phyloP scores from a whole-genome alignment of 805 yeast species.

The Pichia nakasei region DNA sequence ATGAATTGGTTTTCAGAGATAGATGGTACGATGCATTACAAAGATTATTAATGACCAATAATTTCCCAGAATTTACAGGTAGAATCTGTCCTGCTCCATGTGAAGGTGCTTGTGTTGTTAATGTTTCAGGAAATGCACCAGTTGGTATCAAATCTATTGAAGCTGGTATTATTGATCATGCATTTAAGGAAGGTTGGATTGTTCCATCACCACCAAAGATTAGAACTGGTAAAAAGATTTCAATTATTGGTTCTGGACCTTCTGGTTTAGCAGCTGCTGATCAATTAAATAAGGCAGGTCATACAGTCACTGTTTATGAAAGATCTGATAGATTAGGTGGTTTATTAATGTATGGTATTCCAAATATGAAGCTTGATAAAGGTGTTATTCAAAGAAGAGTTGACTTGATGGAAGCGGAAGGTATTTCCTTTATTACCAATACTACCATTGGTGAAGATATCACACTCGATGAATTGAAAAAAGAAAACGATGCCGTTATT shows the following conservation, averaged over 20 bases:
- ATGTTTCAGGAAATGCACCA: conserved; percentile 86
- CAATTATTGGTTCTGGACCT: conserved; percentile 94
- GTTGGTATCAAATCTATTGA: conserved; percentile 96
- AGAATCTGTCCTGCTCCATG: conserved; percentile 99
- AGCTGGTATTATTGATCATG: conserved; percentile 93
- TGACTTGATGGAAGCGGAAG: conserved; percentile 84
- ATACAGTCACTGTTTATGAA: conserved; percentile 83
- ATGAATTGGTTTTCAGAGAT: conserved; percentile 89
- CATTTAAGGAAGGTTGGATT: conserved; percentile 95
- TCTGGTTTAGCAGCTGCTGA: conserved; percentile 96
- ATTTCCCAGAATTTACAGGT: conserved; percentile 98
- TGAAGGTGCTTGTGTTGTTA: conserved; percentile 85
- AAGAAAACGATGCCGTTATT: conserved; percentile 70
- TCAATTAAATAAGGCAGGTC: conserved; percentile 95
- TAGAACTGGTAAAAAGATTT: conserved; percentile 81
- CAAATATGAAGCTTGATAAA: conserved; percentile 97
- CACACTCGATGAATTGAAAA: conserved; percentile 58
- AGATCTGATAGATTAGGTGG: conserved; percentile 96
- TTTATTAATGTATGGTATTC: conserved; percentile 96
- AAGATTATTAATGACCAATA: conserved; percentile 88
- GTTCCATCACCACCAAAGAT: conserved; percentile 66
- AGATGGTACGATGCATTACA: conserved; percentile 93
- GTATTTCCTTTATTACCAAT: conserved; percentile 67
- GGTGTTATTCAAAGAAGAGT: conserved; percentile 87
- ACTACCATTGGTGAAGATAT: conserved; percentile 82